phyloP scores from a whole-genome alignment of 176 grass and related monocot species.

The Stipa capillata region DNA sequence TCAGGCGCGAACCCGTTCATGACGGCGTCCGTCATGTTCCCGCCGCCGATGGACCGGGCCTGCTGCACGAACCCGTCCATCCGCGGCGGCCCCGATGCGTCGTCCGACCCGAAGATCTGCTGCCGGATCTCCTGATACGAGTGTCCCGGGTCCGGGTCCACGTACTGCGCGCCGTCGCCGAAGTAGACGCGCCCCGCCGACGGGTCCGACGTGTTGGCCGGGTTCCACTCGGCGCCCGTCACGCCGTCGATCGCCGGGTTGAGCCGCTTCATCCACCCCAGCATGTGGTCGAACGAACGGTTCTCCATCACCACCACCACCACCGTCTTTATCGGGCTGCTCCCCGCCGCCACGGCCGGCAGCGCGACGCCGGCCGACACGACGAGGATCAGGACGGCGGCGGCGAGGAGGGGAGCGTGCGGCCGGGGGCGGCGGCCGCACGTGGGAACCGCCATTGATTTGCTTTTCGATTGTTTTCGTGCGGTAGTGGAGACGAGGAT shows the following conservation, averaged over 20 bases:
- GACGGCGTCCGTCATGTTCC: slow-evolving; percentile 59
- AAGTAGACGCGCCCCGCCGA: slow-evolving; percentile 56
- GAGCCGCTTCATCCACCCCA: slow-evolving; percentile 92
- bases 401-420: not conserved
- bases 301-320: slow-evolving; percentile 98
- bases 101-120: slow-evolving; percentile 85
- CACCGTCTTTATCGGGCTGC: slow-evolving; percentile 77
- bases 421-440: not conserved
- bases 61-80: slow-evolving; percentile 97
- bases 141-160: slow-evolving; percentile 97
- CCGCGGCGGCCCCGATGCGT: slow-evolving; percentile 25
- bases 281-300: slow-evolving; percentile 99
- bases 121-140: slow-evolving; percentile 95
- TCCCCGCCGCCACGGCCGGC: not conserved
- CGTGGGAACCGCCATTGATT: slow-evolving; percentile 8
- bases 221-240: slow-evolving; percentile 76
- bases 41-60: slow-evolving; percentile 53
- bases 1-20: slow-evolving; percentile 86
- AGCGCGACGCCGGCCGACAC: not conserved
- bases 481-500: not conserved
- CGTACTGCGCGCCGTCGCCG: slow-evolving; percentile 61
- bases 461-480: not conserved
- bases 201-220: slow-evolving; percentile 37
- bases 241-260: slow-evolving; percentile 88
- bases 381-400: too few species aligned